phyloP scores from a whole-genome alignment of 345 rosid genomes.

The Syzygium jambos region DNA sequence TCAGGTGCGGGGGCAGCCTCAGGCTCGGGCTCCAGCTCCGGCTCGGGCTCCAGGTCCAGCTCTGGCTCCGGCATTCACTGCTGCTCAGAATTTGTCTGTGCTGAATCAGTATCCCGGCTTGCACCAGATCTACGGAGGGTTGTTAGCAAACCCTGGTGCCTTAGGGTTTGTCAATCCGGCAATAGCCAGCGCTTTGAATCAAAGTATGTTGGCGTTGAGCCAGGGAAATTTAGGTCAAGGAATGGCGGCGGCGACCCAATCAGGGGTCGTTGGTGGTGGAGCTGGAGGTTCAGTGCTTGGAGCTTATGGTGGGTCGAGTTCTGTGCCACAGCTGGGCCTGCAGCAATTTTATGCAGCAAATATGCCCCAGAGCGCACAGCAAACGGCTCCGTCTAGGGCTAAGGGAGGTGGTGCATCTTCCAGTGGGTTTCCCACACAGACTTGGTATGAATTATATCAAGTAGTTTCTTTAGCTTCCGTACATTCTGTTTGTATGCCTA shows the following conservation, averaged over 20 bases:
- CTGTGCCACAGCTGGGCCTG: conserved; percentile 11
- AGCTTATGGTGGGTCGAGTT: conserved; percentile 44
- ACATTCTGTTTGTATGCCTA: background rate
- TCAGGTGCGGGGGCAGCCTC: conserved; percentile 6
- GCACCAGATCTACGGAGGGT: conserved; percentile 40
- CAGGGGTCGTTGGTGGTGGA: conserved; percentile 24
- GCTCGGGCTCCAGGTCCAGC: conserved; percentile 5
- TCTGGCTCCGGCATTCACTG: conserved; percentile 1
- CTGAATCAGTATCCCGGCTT: conserved; percentile 24
- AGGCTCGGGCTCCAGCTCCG: conserved; percentile 2
- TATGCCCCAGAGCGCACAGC: conserved; percentile 17
- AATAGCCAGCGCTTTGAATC: conserved; percentile 19
- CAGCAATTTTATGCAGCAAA: conserved; percentile 19
- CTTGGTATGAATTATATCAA: conserved; percentile 33
- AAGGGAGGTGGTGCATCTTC: conserved; percentile 24
- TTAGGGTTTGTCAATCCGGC: conserved; percentile 32
- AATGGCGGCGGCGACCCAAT: background rate
- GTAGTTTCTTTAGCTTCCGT: background rate
- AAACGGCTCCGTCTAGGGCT: conserved; percentile 15
- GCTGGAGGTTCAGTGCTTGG: conserved; percentile 24
- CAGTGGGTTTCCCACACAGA: conserved; percentile 25
- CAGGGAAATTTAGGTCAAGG: conserved; percentile 25
- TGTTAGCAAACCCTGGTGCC: conserved; percentile 22
- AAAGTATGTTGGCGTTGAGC: conserved; percentile 2
- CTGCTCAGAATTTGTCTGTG: conserved; percentile 27